These are phyloP conservation scores for Hypoxylon sp. DNA, from an alignment of 2,329 filamentous ascomycete genomes.

Conservation along the genomic window DNA sequence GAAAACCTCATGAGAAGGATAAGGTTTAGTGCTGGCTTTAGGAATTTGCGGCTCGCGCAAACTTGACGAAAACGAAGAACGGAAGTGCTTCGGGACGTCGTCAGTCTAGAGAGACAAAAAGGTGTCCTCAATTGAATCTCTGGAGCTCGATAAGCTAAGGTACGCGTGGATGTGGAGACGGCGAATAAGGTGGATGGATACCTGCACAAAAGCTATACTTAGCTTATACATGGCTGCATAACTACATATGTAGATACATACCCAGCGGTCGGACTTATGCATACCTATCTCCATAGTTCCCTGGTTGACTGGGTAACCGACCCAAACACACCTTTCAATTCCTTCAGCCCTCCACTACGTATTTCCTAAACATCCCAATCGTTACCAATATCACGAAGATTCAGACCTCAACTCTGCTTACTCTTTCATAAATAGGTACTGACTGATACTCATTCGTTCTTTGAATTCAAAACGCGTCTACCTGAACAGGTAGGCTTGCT, in stretches of 20 bases:
- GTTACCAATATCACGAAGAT: neutral
- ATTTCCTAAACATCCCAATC: conserved; percentile 11
- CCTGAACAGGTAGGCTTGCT: conserved; percentile 44
- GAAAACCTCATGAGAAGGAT: conserved; percentile 27
- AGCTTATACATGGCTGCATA: neutral
- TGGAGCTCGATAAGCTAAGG: conserved; percentile 24
- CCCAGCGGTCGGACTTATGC: neutral
- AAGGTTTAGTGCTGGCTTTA: conserved; percentile 13
- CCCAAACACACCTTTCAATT: conserved; percentile 42
- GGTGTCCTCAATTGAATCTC: conserved; percentile 44
- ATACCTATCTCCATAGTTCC: conserved; percentile 17
- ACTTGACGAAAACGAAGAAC: conserved; percentile 20
- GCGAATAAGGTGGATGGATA: conserved; percentile 17
- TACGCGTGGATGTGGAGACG: conserved; percentile 16
- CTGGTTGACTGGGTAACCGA: conserved; percentile 42
- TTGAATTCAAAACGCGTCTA: conserved; percentile 37
- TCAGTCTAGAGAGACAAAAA: conserved; percentile 36
- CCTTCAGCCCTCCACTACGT: conserved; percentile 23
- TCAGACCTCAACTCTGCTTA: conserved; percentile 1
- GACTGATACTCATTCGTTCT: conserved; percentile 4
- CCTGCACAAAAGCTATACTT: neutral
- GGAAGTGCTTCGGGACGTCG: conserved; percentile 20
- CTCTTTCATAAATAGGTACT: neutral
- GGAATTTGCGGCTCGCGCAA: conserved; percentile 22
- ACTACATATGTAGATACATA: too few species aligned